Base-by-base conservation (phyloP, 495 filamentous ascomycete species). In the Cercophora samala region DNA sequence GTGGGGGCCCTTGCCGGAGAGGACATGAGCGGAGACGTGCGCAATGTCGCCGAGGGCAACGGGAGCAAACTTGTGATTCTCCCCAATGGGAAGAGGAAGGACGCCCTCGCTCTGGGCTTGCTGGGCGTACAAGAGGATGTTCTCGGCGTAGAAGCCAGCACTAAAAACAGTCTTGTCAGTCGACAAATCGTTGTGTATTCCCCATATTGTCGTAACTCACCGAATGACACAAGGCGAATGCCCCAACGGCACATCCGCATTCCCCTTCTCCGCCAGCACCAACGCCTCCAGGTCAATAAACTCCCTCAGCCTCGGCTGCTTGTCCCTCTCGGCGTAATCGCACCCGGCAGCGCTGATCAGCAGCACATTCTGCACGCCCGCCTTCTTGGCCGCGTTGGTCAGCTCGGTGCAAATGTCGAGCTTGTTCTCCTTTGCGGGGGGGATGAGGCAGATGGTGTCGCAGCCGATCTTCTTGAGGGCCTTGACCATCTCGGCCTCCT, bases 81-180 rank as follows among this genome's bases (percentile, higher is more conserved):
- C 64, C 22, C 85, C 83, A 64, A 85, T 77, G 17, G 84, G 85
- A 15, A 85, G 63, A 1, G 83, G 83, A n/a, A 86, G 69, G 2
- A 77, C 64, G 0, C 81, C 80, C 42, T 82, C 76, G 24, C 75
- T 69, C 60, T 82, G 75, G 8, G 80, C 80, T 68, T 86, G 82
- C 19, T 74, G 73, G 11, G 80, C 73, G 66, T 86, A 86, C 0
- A 80, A 66, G 0, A 86, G 76, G n/a, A 86, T 75, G 58, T 86
- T 86, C 74, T 86, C 85, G 4, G 83, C 82, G 54, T 86, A 86
- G 62, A 87, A 86, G 4, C 85, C 83, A 58, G 82, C 82, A 5
- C 76, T 78, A n/a, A 22, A n/a, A 15, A n/a, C 13, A 18, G 9
- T 46, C 9, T 22, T 29, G 17, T 58, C 42, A 70, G 56, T 58